Conservation (phyloP, 169 alveolate species). For the Eimeria mitis region DNA sequence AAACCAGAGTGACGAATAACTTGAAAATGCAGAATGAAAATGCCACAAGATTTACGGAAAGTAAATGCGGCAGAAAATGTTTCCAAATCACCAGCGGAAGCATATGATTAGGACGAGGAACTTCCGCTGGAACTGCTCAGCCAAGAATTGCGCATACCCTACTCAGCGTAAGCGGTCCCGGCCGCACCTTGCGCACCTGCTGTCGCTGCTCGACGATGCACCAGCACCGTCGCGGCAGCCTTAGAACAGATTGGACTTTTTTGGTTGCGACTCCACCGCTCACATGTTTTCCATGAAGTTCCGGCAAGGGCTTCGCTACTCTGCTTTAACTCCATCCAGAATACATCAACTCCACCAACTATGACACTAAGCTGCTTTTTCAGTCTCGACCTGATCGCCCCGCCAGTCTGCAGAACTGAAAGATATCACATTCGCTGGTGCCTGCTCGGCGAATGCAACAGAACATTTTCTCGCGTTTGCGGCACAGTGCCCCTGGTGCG, state of each 20-base stretch:
- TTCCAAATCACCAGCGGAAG: not conserved
- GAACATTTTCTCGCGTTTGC: not conserved
- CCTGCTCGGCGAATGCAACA: conserved; percentile 67
- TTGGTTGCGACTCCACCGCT: not conserved
- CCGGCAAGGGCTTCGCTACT: not conserved
- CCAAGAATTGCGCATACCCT: conserved; percentile 1
- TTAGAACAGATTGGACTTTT: not conserved
- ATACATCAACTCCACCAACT: not conserved
- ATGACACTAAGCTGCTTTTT: not conserved
- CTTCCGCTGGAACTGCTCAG: not conserved
- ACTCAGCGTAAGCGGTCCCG: not conserved
- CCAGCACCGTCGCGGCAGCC: conserved; percentile 5
- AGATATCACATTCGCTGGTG: conserved; percentile 27
- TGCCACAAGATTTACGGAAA: conserved; percentile 25
- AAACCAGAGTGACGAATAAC: not conserved
- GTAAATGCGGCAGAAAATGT: conserved; percentile 2
- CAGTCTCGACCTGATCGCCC: not conserved
- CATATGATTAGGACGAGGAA: not conserved
- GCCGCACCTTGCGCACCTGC: not conserved
- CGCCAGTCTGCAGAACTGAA: not conserved
- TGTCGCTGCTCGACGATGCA: conserved; percentile 3
- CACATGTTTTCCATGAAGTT: not conserved
- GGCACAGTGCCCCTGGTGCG: conserved; percentile 36
- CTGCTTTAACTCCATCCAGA: not conserved
- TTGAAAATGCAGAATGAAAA: not conserved